These are phyloP conservation scores for Podospora anserina DNA, from an alignment of 495 filamentous ascomycete genomes.

Conservation along the genomic window DNA sequence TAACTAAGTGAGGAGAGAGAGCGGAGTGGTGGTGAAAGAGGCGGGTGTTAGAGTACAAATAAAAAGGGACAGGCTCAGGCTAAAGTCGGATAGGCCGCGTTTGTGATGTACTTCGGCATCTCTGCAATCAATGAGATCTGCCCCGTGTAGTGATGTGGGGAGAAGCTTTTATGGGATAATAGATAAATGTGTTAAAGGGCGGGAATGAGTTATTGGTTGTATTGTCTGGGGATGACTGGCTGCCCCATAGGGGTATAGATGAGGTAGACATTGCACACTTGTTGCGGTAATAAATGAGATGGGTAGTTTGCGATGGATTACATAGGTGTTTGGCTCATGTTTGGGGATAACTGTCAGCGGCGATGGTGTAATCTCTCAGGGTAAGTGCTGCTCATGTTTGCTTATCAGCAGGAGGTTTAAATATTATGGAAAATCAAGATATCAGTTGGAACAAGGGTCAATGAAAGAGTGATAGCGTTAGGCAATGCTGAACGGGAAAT, in stretches of 20 bases:
- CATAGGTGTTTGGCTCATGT: background rate
- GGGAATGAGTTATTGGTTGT: background rate
- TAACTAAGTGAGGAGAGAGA: background rate
- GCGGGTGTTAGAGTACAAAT: background rate
- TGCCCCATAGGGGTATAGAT: background rate
- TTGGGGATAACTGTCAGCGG: background rate
- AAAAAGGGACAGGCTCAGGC: background rate
- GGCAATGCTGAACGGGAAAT: too few species aligned
- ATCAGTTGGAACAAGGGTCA: background rate
- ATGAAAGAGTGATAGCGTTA: too few species aligned
- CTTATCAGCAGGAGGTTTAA: too few species aligned
- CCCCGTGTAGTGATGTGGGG: background rate
- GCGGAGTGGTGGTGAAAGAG: background rate
- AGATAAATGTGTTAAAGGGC: background rate
- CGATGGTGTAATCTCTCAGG: background rate
- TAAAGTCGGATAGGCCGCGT: background rate
- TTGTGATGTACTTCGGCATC: background rate
- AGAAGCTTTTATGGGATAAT: background rate
- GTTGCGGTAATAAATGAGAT: background rate
- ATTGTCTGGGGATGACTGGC: background rate
- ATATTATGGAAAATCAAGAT: background rate
- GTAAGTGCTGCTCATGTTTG: too few species aligned
- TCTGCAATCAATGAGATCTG: background rate
- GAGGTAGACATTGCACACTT: background rate
- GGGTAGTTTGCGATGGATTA: background rate